Evolutionary conservation across 257 asterid species (phyloP), one percentile per base, ranked within the genome.

Genomic region (Avicennia marina): DNA sequence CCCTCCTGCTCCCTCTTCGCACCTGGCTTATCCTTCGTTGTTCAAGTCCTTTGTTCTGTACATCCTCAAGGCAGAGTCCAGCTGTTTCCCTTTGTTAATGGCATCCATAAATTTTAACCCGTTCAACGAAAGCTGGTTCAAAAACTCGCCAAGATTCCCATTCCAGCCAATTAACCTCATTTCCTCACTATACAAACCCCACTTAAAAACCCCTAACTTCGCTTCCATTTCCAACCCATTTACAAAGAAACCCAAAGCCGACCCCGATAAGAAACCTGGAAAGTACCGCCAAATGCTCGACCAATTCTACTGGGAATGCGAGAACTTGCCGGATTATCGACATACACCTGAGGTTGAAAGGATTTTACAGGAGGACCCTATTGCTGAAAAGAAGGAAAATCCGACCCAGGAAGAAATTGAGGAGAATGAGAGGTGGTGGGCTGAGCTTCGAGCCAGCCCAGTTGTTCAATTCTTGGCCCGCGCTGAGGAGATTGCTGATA

Each of bases 401-500:
- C 86, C 87, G 42, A 82, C 79, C 39, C 65, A 17, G n/a, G 94
- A 86, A 46, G 98, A 93, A 63, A 59, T 83, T 62, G 86, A 81
- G 53, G 95, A 93, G 80, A 86, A 93, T 59, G 83, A 82, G 72
- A 74, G 75, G 55, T 86, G 94, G 97, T 83, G 86, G 90, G 75
- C 66, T 18, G 85, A 75, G 40, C 75, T 93, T 36, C 70, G 77
- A 56, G 69, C 68, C 39, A 86, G 74, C 67, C 97, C 98, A 20
- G 89, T 93, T 45, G 79, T 70, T 56, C 85, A 93, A 63, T 93
- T 93, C 75, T 13, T 89, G 73, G 56, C 70, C 12, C 86, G 66
- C 10, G 94, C 97, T 31, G 95, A 89, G 79, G 86, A 78, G 70
- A 85, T 93, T 65, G 83, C 87, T 9, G 95, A 80, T 69, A 73